Conservation (phyloP, 2,329 filamentous ascomycete species). For the Xylogone sp. region DNA sequence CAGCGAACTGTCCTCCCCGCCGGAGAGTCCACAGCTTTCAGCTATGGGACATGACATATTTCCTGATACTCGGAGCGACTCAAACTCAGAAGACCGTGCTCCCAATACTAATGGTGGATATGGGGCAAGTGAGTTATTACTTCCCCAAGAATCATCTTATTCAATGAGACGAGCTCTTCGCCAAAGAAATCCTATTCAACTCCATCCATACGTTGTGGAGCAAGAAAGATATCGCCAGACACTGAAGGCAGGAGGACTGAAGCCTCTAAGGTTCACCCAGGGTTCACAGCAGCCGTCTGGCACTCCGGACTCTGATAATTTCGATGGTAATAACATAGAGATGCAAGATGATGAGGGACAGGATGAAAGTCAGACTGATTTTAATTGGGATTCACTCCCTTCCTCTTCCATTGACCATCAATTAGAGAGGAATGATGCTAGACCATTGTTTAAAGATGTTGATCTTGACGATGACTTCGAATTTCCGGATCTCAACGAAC, state of each 20-base stretch:
- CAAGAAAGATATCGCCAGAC: slow-evolving; percentile 25
- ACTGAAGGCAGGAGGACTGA: slow-evolving; percentile 24
- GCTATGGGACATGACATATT: neutral
- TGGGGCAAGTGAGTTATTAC: neutral
- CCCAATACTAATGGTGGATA: neutral
- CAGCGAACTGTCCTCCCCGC: slow-evolving; percentile 23
- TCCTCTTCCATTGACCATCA: neutral
- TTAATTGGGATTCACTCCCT: slow-evolving; percentile 14
- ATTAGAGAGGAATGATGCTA: neutral
- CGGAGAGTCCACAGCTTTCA: slow-evolving; percentile 8
- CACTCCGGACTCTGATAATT: slow-evolving; percentile 17
- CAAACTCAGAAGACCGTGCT: neutral
- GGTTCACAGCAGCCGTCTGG: neutral
- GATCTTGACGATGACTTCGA: slow-evolving; percentile 20
- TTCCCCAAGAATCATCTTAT: slow-evolving; percentile 1
- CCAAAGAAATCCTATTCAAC: slow-evolving; percentile 26
- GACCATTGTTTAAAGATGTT: neutral
- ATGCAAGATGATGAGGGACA: slow-evolving; percentile 4
- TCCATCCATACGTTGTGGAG: slow-evolving; percentile 29
- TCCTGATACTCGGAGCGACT: neutral
- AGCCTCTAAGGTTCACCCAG: slow-evolving; percentile 22
- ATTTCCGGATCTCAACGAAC: slow-evolving; percentile 24
- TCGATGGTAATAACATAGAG: slow-evolving; percentile 15
- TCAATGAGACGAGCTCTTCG: slow-evolving; percentile 18
- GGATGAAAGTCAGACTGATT: slow-evolving; percentile 21